These are phyloP conservation scores for Pestalotiopsis sp. DNA, from an alignment of 2,329 filamentous ascomycete genomes.

Conservation along the genomic window DNA sequence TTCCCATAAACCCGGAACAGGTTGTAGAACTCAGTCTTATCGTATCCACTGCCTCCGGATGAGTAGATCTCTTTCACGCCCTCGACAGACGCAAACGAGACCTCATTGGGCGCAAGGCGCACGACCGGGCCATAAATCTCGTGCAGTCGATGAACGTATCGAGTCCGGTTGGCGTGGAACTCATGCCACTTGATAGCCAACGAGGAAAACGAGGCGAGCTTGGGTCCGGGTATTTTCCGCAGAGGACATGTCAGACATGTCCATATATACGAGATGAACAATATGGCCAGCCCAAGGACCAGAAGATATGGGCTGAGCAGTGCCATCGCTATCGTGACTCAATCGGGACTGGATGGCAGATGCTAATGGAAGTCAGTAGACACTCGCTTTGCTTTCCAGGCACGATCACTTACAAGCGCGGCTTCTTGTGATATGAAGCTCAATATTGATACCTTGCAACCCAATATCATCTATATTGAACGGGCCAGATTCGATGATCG, in stretches of 20 bases:
- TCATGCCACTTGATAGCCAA: slow-evolving; percentile 56
- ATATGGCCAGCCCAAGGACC: slow-evolving; percentile 15
- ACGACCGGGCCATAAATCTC: slow-evolving; percentile 56
- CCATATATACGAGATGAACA: slow-evolving; percentile 24
- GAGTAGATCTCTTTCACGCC: slow-evolving; percentile 65
- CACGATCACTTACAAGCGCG: neutral
- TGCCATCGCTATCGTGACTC: neutral
- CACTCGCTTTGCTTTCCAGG: neutral
- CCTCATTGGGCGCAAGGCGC: slow-evolving; percentile 57
- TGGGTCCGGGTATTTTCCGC: slow-evolving; percentile 48
- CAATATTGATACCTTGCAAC: too few species aligned
- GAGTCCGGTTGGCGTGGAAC: slow-evolving; percentile 50
- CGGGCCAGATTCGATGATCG: too few species aligned
- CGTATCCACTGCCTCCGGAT: slow-evolving; percentile 61
- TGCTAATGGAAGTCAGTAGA: neutral
- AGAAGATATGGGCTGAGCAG: slow-evolving; percentile 18
- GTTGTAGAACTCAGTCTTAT: slow-evolving; percentile 66
- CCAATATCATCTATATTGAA: too few species aligned
- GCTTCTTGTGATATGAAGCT: neutral
- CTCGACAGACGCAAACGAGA: slow-evolving; percentile 55
- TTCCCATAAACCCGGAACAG: slow-evolving; percentile 59
- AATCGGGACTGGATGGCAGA: neutral
- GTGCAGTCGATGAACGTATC: slow-evolving; percentile 58
- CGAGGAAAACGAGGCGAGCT: slow-evolving; percentile 48
- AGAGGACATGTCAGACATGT: slow-evolving; percentile 36